These are phyloP conservation scores for Agrostemma githago DNA, from an alignment of 148 eudicot genomes.

Conservation along the genomic window DNA sequence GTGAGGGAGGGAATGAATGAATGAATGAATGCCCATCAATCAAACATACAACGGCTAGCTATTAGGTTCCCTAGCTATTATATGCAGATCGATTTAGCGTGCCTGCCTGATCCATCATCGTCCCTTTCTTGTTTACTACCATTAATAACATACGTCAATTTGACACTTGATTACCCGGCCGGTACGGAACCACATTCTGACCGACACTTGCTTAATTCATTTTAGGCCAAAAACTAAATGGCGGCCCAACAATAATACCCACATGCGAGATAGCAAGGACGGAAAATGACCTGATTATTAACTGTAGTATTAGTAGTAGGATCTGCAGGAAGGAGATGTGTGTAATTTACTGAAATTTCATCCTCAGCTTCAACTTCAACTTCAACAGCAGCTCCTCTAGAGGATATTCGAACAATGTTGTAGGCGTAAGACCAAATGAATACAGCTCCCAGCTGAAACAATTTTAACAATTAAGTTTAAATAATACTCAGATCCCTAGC, in stretches of 20 bases:
- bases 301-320: neutral
- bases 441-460: conserved; percentile 67
- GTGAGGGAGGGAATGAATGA: neutral
- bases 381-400: conserved; percentile 10
- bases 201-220: too few relatives aligned
- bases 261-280: too few relatives aligned
- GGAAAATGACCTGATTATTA: neutral
- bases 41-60: too few relatives aligned
- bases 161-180: neutral
- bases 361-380: neutral
- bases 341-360: conserved; percentile 8
- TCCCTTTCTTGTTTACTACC: too few relatives aligned
- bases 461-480: neutral
- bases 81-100: too few relatives aligned
- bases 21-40: neutral
- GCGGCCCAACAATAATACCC: neutral
- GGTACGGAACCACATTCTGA: too few relatives aligned
- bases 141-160: neutral
- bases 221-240: neutral
- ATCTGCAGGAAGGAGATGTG: conserved; percentile 12
- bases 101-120: too few relatives aligned
- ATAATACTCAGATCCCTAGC: neutral
- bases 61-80: too few relatives aligned
- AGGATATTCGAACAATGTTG: conserved; percentile 61
- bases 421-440: conserved; percentile 78